Evolutionary conservation across 1,139 yeast species (phyloP), one percentile per base, ranked within the genome.

Genomic region (Diutina siamensis): DNA sequence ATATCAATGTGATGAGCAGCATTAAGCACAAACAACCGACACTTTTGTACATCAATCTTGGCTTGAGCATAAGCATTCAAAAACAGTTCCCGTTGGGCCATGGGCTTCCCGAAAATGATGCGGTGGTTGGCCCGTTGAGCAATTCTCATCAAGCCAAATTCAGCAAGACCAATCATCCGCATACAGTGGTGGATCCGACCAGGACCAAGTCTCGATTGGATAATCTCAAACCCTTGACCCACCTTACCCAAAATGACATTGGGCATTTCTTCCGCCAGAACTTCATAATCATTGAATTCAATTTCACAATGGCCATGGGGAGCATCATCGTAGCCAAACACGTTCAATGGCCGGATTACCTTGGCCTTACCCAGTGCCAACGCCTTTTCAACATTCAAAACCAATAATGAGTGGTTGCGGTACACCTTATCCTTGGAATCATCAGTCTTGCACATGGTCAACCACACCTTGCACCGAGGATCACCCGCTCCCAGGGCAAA

Each of bases 401-500:
- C 70, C 46, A 81, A 59, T 18, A 81, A 79, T 3, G 83, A 68
- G 57, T 81, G 87, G 59, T 80, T 81, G 44, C 58, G 58, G 57
- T 80, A 78, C 1, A 57, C 49, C 7, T 46, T 56, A 13, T 53
- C 54, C 17, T 58, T 54, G 44, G 62, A 55, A 48, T 71, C 67
- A 17, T n/a, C 31, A 3, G 84, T 79, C 57, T 78, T 71, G 51
- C 83, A 81, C 83, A 81, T 78, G n/a, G 77, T 74, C 46, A 81
- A 65, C 81, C 84, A 76, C 45, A 73, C 76, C 32, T 66, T 55
- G 58, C 80, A 72, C 48, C 83, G 68, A 21, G 85, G 85, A 58
- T 81, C 86, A 19, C 84, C 86, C 34, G 85, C 86, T 27, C 86
- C 86, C 0, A 84, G 76, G 2, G 84, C 82, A 72, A 81, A 80